A percentile compares a stretch with the other conserved stretches of the same genome.
phyloP scores from a whole-genome alignment of 352 stramenopile species.

The Globisporangium middletonii region DNA sequence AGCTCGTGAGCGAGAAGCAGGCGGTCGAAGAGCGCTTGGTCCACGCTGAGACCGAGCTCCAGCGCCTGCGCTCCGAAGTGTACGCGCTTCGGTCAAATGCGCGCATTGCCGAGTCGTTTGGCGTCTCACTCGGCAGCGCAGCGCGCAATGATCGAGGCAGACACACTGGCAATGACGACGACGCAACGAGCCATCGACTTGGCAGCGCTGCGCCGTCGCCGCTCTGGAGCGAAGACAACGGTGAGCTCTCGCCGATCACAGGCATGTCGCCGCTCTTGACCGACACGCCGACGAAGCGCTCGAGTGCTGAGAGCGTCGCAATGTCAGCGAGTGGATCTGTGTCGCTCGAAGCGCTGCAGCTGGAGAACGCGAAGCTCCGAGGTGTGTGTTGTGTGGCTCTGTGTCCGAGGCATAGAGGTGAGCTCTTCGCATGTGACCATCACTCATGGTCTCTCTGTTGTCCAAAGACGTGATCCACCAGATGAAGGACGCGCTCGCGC shows the following conservation, averaged over 20 bases:
- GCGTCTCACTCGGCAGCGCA: conserved; percentile 1
- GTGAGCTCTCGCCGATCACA: conserved; percentile 40
- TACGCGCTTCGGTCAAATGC: conserved; percentile 35
- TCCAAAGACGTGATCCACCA: conserved; percentile 56
- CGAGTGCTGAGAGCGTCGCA: not conserved
- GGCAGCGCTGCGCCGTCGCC: conserved; percentile 31
- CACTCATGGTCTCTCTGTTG: not conserved
- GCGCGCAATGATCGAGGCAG: conserved; percentile 14
- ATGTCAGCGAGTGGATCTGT: conserved; percentile 6
- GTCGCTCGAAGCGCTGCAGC: conserved; percentile 23
- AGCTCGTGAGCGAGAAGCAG: conserved; percentile 49
- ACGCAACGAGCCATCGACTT: conserved; percentile 1
- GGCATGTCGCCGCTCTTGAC: conserved; percentile 47
- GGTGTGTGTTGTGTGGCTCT: conserved; percentile 8
- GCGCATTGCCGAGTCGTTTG: conserved; percentile 45
- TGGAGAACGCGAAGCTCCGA: conserved; percentile 56
- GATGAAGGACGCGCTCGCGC: conserved; percentile 61
- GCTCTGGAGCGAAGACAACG: conserved; percentile 66
- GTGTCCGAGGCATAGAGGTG: not conserved
- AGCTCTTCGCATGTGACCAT: too few relatives aligned
- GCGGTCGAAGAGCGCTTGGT: conserved; percentile 46
- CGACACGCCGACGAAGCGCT: conserved; percentile 22
- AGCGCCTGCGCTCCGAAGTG: conserved; percentile 47
- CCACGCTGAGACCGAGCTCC: conserved; percentile 57
- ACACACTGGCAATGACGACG: not conserved